Evolutionary conservation across 2,329 filamentous ascomycete species (phyloP).

Genomic region (Penicillium sp.): DNA sequence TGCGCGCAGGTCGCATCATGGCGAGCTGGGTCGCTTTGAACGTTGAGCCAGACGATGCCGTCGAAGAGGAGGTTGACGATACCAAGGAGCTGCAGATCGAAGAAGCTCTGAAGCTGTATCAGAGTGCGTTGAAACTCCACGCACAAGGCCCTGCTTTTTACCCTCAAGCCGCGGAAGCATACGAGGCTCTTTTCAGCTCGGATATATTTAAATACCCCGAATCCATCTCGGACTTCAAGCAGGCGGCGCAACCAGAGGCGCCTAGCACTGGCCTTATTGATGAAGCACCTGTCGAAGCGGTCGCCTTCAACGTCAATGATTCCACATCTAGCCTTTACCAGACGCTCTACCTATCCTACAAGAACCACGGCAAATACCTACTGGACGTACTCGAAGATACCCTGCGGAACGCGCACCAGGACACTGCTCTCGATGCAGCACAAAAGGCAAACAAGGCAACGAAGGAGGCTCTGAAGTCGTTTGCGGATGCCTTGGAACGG

Average conservation of each 20-base stretch:
- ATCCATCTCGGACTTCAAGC: slow-evolving; percentile 75
- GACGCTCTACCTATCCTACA: slow-evolving; percentile 87
- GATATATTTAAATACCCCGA: slow-evolving; percentile 94
- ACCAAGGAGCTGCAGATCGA: slow-evolving; percentile 97
- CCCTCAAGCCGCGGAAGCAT: slow-evolving; percentile 71
- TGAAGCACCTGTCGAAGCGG: slow-evolving; percentile 22
- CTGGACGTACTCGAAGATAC: slow-evolving; percentile 66
- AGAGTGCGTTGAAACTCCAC: slow-evolving; percentile 83
- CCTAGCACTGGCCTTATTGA: slow-evolving; percentile 19
- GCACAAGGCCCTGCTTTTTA: slow-evolving; percentile 76
- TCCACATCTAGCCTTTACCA: slow-evolving; percentile 75
- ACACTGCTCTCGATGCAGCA: slow-evolving; percentile 12
- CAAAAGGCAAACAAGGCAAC: slow-evolving; percentile 34
- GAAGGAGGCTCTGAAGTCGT: slow-evolving; percentile 47
- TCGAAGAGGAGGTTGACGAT: slow-evolving; percentile 87
- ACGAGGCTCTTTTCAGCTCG: slow-evolving; percentile 77
- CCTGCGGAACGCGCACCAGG: slow-evolving; percentile 25
- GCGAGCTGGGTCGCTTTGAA: slow-evolving; percentile 80
- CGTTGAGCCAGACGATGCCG: slow-evolving; percentile 83
- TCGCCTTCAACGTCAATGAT: slow-evolving; percentile 60
- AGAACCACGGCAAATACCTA: slow-evolving; percentile 88
- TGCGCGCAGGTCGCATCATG: slow-evolving; percentile 34
- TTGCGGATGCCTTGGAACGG: slow-evolving; percentile 59
- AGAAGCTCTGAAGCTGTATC: slow-evolving; percentile 91
- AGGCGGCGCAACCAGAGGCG: slow-evolving; percentile 53